Conservation (phyloP, 176 grass and related monocot species). For the Carex scoparia region DNA sequence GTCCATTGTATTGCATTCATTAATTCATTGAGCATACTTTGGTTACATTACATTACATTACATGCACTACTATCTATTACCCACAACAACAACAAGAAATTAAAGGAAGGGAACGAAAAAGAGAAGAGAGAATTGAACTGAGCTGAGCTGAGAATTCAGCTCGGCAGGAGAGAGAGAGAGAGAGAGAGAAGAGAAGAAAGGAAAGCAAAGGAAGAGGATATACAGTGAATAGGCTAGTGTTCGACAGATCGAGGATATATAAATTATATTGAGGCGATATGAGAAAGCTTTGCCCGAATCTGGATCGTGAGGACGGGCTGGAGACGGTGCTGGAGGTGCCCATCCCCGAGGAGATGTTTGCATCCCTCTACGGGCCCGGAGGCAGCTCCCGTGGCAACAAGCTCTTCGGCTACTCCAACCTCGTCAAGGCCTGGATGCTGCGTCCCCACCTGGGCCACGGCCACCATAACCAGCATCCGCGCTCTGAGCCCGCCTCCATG, state of each 20-base stretch:
- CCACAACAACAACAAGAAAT: not conserved
- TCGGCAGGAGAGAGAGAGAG: not conserved
- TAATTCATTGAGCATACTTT: not conserved
- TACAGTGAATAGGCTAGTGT: too few relatives aligned
- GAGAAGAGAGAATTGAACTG: too few relatives aligned
- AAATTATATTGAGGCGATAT: constrained; percentile 35
- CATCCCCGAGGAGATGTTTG: constrained; percentile 94
- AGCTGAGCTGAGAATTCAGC: too few relatives aligned
- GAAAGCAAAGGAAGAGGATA: not conserved
- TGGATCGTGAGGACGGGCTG: constrained; percentile 85
- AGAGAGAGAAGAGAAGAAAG: not conserved
- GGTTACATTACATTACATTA: not conserved
- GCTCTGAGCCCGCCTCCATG: constrained; percentile 48
- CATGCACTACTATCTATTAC: not conserved
- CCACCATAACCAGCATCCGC: constrained; percentile 39
- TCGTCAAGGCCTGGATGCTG: constrained; percentile 75
- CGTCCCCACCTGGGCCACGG: constrained; percentile 23
- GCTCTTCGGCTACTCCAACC: constrained; percentile 57
- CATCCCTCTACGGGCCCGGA: constrained; percentile 21
- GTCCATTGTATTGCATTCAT: not conserved
- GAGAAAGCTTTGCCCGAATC: constrained; percentile 93
- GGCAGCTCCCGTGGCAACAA: constrained; percentile 26
- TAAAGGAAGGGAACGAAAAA: not conserved
- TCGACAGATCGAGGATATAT: too few relatives aligned
- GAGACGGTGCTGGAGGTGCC: constrained; percentile 99